phyloP scores from a whole-genome alignment of 768 basidiomycete species.

The Collybia sordida region DNA sequence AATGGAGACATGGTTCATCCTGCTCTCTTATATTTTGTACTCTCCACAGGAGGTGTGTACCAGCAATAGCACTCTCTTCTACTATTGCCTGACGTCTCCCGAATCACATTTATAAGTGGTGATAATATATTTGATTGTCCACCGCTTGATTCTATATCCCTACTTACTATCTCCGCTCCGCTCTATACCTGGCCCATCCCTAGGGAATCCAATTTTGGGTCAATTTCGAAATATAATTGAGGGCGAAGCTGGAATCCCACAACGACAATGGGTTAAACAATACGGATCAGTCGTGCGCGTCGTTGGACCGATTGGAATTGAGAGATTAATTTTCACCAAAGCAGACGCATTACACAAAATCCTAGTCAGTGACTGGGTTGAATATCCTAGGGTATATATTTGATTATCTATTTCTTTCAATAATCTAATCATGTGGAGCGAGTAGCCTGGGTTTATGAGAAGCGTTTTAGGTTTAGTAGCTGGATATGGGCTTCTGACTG shows the following conservation, averaged over 20 bases:
- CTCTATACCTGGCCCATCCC: conserved; percentile 35
- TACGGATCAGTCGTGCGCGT: conserved; percentile 42
- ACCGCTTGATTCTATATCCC: conserved; percentile 32
- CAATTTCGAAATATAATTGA: conserved; percentile 36
- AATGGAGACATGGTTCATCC: too few species aligned
- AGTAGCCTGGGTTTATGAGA: conserved; percentile 42
- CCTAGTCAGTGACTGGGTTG: conserved; percentile 41
- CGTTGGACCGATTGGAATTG: conserved; percentile 44
- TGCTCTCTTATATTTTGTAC: too few species aligned
- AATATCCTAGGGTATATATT: conserved; percentile 39
- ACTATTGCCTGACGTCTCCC: too few species aligned
- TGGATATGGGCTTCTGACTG: conserved; percentile 46
- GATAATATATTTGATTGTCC: conserved; percentile 16
- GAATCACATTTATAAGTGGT: conserved; percentile 4
- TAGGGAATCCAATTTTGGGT: conserved; percentile 31
- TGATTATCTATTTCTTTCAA: not conserved
- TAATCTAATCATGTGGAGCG: not conserved
- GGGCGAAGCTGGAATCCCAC: conserved; percentile 42
- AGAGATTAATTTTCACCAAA: conserved; percentile 41
- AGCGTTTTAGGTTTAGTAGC: conserved; percentile 39
- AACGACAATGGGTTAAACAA: conserved; percentile 44
- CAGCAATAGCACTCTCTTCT: too few species aligned
- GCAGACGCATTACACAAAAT: conserved; percentile 45
- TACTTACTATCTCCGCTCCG: conserved; percentile 36
- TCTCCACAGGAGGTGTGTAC: too few species aligned